These are phyloP conservation scores for Obelidium mucronatum DNA, from an alignment of 192 early-diverging fungal genomes.

Conservation along the genomic window DNA sequence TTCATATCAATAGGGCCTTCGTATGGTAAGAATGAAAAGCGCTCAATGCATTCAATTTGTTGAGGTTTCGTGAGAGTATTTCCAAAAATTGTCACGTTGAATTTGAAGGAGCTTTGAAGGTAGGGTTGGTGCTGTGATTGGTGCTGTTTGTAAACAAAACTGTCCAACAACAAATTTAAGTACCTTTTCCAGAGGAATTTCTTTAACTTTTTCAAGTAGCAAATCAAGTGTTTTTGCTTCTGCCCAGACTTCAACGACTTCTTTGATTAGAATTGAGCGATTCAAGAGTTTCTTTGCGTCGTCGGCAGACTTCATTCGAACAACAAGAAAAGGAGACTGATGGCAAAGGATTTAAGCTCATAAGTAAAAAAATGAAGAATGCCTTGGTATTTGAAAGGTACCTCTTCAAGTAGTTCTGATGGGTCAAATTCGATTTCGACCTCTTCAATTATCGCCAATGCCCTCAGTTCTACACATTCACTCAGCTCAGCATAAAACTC, in stretches of 20 bases:
- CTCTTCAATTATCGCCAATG: constrained; percentile 79
- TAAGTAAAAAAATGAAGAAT: not conserved
- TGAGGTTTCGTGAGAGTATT: constrained; percentile 72
- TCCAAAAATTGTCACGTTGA: constrained; percentile 76
- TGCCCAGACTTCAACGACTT: constrained; percentile 82
- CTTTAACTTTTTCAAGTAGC: constrained; percentile 65
- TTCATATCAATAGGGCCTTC: constrained; percentile 86
- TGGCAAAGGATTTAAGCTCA: not conserved
- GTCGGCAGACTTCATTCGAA: constrained; percentile 72
- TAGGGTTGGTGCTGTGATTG: constrained; percentile 29
- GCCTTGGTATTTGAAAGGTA: constrained; percentile 28
- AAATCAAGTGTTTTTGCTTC: constrained; percentile 65
- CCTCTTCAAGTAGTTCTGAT: constrained; percentile 65
- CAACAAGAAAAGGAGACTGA: constrained; percentile 83
- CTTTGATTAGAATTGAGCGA: constrained; percentile 86
- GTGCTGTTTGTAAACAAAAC: not conserved
- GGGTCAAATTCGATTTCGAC: constrained; percentile 71
- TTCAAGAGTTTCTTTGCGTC: constrained; percentile 76
- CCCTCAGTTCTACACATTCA: constrained; percentile 76
- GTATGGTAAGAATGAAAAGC: constrained; percentile 85
- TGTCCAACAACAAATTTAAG: constrained; percentile 5
- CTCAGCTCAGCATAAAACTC: not conserved
- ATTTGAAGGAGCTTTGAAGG: constrained; percentile 46
- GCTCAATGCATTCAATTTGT: constrained; percentile 82
- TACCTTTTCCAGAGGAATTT: constrained; percentile 66